Evolutionary conservation across 495 filamentous ascomycete species (phyloP).

Genomic region (Xylaria flabelliformis): DNA sequence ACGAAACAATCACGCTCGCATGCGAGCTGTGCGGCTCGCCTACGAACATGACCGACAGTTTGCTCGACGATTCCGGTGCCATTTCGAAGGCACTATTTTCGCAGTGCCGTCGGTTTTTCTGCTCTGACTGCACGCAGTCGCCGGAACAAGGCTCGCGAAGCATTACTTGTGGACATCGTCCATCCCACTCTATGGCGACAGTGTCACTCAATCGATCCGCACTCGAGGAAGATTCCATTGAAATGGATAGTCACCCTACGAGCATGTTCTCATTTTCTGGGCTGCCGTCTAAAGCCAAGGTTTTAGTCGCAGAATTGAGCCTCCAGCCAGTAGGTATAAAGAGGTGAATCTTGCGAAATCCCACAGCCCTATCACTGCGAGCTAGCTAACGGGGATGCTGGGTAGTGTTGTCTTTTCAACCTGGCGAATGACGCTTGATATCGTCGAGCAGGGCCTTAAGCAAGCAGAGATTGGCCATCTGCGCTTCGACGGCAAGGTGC

Average conservation of each 20-base stretch:
- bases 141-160: not conserved
- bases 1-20: not conserved
- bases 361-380: not conserved
- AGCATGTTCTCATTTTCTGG: not conserved
- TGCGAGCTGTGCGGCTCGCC: constrained; percentile 1
- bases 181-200: constrained; percentile 29
- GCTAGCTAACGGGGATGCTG: not conserved
- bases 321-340: constrained; percentile 1
- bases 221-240: constrained; percentile 29
- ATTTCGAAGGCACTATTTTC: constrained; percentile 26
- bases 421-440: constrained; percentile 53
- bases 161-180: constrained; percentile 37
- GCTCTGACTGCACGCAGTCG: constrained; percentile 30
- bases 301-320: not conserved
- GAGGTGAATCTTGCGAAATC: not conserved
- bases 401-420: constrained; percentile 53
- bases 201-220: constrained; percentile 30
- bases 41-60: not conserved
- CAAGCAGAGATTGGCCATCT: constrained; percentile 38
- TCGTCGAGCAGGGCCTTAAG: constrained; percentile 45
- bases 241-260: constrained; percentile 11
- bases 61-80: constrained; percentile 3
- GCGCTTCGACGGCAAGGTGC: constrained; percentile 54
- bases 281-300: constrained; percentile 10
- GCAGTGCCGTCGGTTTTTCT: constrained; percentile 33